Evolutionary conservation across 2,329 filamentous ascomycete species (phyloP).

Genomic region (Colletotrichum tropicicola): DNA sequence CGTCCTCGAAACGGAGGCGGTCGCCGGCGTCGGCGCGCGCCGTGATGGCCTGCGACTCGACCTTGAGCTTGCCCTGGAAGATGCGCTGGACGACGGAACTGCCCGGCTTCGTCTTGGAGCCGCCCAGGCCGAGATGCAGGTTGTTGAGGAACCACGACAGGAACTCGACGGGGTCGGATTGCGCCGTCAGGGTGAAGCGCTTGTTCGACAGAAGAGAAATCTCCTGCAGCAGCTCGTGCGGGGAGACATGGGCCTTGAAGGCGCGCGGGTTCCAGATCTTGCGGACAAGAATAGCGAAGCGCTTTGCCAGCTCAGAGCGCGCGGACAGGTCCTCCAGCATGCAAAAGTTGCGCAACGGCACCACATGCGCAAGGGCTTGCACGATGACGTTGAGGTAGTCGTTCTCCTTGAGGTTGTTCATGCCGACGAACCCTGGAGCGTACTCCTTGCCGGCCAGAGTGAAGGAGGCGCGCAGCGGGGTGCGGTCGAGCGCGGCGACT

Average conservation of each 20-base stretch:
- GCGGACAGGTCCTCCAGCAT: constrained; percentile 83
- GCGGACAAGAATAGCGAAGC: constrained; percentile 88
- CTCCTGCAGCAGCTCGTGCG: constrained; percentile 96
- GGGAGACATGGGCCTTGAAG: constrained; percentile 96
- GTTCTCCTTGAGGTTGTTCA: constrained; percentile 99
- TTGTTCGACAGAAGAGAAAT: constrained; percentile 91
- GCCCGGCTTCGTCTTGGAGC: constrained; percentile 85
- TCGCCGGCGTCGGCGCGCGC: constrained; percentile 89
- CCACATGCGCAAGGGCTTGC: constrained; percentile 89
- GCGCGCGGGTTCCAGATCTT: constrained; percentile 98
- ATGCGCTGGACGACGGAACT: constrained; percentile 89
- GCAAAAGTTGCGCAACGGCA: constrained; percentile 89
- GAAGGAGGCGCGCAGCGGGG: constrained; percentile 66
- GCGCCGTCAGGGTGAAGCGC: constrained; percentile 87
- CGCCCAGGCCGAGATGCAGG: constrained; percentile 89
- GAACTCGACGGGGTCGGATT: constrained; percentile 97
- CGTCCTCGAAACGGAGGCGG: constrained; percentile 91
- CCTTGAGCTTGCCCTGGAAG: constrained; percentile 91
- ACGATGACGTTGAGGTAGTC: constrained; percentile 98
- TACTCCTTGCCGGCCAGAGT: constrained; percentile 88
- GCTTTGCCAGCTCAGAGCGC: constrained; percentile 81
- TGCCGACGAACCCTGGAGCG: constrained; percentile 92
- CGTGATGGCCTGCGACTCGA: constrained; percentile 94
- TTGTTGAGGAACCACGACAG: constrained; percentile 98
- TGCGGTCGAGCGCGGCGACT: constrained; percentile 80